Conservation (phyloP, 2,329 filamentous ascomycete genomes). For the Aspergillus luchuensis region DNA sequence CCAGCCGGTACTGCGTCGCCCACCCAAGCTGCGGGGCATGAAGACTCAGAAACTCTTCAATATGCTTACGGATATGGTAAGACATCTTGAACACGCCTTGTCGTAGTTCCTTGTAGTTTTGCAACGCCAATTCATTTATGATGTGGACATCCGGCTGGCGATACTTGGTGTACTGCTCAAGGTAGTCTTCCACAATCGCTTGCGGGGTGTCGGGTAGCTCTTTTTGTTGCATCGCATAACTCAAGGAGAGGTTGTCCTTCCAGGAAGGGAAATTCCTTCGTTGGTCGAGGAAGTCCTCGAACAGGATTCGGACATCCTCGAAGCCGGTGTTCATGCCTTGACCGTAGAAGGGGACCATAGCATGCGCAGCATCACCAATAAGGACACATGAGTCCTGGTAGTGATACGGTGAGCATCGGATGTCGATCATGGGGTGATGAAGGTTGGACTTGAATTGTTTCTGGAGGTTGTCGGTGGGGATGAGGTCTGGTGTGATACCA, state of each 20-base stretch:
- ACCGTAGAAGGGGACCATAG: background rate
- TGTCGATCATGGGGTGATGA: background rate
- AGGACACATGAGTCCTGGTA: background rate
- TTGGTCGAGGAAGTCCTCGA: background rate
- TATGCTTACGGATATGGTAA: background rate
- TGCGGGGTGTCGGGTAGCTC: background rate
- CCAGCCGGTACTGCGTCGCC: background rate
- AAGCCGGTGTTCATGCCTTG: background rate
- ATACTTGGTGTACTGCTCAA: background rate
- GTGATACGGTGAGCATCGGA: background rate
- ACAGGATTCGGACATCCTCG: background rate
- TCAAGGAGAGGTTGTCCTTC: background rate
- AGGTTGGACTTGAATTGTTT: background rate
- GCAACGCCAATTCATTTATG: background rate
- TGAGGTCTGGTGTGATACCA: background rate
- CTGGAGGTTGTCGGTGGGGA: background rate
- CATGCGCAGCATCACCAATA: background rate
- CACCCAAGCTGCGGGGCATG: background rate
- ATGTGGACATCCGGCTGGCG: background rate
- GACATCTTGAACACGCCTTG: background rate
- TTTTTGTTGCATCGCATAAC: background rate
- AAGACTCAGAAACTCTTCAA: background rate
- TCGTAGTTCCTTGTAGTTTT: background rate
- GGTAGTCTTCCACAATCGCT: background rate
- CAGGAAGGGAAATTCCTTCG: background rate